Conservation (phyloP, 2,329 filamentous ascomycete genomes). For the Fusarium sp. region DNA sequence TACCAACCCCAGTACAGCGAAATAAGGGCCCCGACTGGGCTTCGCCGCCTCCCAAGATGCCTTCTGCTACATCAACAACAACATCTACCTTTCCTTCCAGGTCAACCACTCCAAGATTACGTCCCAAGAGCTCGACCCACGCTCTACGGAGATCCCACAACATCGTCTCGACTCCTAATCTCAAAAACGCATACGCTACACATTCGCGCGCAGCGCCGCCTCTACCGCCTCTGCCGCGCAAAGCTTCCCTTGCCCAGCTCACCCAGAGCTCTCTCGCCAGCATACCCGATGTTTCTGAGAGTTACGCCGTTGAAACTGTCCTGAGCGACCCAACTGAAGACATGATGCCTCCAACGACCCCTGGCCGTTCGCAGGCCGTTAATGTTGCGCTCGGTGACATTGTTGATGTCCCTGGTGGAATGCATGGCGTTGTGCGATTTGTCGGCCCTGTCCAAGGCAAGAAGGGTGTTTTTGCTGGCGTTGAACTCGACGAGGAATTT, state of each 20-base stretch:
- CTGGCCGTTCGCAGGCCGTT: constrained; percentile 62
- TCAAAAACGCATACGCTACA: constrained; percentile 63
- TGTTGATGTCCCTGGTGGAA: constrained; percentile 93
- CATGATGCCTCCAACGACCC: constrained; percentile 68
- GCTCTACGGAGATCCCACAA: constrained; percentile 59
- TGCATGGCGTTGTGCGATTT: constrained; percentile 91
- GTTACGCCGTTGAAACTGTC: constrained; percentile 70
- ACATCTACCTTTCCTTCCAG: constrained; percentile 37
- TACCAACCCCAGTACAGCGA: constrained; percentile 30
- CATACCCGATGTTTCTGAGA: constrained; percentile 74
- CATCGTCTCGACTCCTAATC: constrained; percentile 69
- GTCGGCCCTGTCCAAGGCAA: constrained; percentile 88
- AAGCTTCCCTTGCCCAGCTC: constrained; percentile 77
- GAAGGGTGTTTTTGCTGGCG: constrained; percentile 89
- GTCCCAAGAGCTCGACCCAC: constrained; percentile 47
- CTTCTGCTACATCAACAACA: constrained; percentile 43
- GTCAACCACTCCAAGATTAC: constrained; percentile 36
- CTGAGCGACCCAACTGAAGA: constrained; percentile 51
- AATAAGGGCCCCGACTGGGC: constrained; percentile 44
- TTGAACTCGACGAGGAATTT: constrained; percentile 86
- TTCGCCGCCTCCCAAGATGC: constrained; percentile 42
- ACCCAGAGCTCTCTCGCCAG: constrained; percentile 71
- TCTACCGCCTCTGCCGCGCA: constrained; percentile 68
- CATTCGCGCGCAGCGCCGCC: constrained; percentile 59
- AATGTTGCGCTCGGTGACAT: constrained; percentile 79